A percentile compares a stretch with the other conserved stretches of the same genome.
Evolutionary conservation across 495 filamentous ascomycete species (phyloP).

Genomic region (Neurospora sp.): DNA sequence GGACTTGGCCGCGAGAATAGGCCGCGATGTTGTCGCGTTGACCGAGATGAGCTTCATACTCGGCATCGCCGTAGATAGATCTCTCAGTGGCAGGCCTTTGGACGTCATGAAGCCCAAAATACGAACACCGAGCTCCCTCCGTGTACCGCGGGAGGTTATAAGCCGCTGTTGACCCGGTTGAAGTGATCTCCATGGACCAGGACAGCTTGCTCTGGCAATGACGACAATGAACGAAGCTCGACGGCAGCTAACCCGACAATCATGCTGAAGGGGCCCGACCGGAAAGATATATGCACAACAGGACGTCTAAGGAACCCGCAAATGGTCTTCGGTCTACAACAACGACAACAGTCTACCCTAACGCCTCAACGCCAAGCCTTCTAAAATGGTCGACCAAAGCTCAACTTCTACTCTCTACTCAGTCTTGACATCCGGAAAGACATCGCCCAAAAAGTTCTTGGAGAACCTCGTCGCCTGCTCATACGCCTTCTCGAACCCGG

Average conservation of each 20-base stretch:
- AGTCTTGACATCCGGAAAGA: slow-evolving; percentile 32
- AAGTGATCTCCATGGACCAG: neutral
- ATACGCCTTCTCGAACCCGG: slow-evolving; percentile 80
- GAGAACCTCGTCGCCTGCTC: slow-evolving; percentile 76
- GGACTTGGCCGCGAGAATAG: neutral
- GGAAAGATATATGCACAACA: neutral
- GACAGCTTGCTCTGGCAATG: neutral
- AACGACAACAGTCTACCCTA: neutral
- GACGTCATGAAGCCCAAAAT: neutral
- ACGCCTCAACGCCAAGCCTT: neutral
- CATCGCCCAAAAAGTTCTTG: slow-evolving; percentile 53
- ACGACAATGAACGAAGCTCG: neutral
- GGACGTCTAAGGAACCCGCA: neutral
- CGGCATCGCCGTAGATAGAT: neutral
- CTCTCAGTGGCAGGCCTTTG: neutral
- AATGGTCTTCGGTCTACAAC: slow-evolving; percentile 4
- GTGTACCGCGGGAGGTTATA: neutral
- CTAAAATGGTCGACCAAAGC: no score
- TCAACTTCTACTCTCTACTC: neutral
- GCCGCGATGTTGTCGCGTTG: neutral
- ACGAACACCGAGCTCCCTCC: neutral
- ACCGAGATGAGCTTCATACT: neutral
- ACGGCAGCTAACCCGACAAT: neutral
- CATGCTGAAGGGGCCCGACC: no score
- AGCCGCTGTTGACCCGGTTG: neutral